Conservation (phyloP, 1,139 yeast genomes). For the Yamadazyma epiphylla region DNA sequence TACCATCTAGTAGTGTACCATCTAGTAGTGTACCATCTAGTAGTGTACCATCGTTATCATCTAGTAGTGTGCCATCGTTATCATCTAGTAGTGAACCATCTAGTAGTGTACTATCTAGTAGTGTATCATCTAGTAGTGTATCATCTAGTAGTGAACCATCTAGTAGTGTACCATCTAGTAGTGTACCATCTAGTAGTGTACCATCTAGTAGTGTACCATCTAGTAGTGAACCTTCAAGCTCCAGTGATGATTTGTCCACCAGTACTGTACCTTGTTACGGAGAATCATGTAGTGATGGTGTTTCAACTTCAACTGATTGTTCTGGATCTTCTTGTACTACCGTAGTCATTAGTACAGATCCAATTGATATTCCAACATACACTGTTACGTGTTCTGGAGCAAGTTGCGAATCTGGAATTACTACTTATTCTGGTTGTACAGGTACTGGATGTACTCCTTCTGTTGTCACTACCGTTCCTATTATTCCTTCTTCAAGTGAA, state of each 20-base stretch:
- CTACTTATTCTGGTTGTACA: not conserved
- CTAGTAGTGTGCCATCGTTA: not conserved
- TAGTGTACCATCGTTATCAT: not conserved
- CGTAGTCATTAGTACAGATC: not conserved
- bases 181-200: not conserved
- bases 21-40: not conserved
- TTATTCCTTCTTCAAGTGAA: not conserved
- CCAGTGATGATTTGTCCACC: not conserved
- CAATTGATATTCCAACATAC: not conserved
- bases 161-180: not conserved
- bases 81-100: not conserved
- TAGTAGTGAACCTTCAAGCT: not conserved
- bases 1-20: not conserved
- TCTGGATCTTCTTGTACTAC: not conserved
- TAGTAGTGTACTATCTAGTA: not conserved
- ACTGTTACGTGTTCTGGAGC: not conserved
- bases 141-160: not conserved
- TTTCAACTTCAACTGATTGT: not conserved
- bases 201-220: not conserved
- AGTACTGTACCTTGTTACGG: not conserved
- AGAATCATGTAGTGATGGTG: not conserved
- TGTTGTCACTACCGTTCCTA: not conserved
- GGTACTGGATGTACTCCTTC: not conserved
- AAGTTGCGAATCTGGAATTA: not conserved
- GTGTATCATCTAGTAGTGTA: not conserved